Percentiles rank a stretch among this genome's conserved stretches.
phyloP scores from a whole-genome alignment of 1,284 basidiomycete genomes.

The Tremellales sp. region DNA sequence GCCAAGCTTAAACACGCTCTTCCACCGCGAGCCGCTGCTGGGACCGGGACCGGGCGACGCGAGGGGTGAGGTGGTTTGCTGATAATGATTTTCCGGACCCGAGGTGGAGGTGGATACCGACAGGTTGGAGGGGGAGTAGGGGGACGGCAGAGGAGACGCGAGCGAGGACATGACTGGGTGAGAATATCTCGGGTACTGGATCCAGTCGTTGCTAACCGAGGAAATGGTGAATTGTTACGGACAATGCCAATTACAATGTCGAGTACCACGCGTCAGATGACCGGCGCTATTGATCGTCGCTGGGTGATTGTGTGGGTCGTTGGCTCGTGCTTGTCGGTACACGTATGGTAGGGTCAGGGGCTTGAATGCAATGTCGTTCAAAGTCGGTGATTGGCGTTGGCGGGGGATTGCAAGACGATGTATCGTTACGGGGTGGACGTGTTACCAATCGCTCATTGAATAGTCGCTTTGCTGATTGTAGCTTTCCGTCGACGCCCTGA shows the following conservation, averaged over 20 bases:
- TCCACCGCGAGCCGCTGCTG: constrained; percentile 25
- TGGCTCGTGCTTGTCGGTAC: no score
- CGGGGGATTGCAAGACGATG: no score
- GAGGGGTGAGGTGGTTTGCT: constrained; percentile 12
- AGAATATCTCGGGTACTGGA: no score
- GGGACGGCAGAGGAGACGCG: constrained; percentile 8
- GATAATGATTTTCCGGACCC: constrained; percentile 5
- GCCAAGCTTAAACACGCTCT: constrained; percentile 31
- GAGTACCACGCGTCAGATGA: neutral
- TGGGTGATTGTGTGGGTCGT: neutral
- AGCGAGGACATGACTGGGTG: constrained; percentile 3
- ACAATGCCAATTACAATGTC: neutral
- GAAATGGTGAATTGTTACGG: neutral
- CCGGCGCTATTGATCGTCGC: neutral
- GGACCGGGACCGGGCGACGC: constrained; percentile 14
- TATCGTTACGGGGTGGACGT: no score
- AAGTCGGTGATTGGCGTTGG: no score
- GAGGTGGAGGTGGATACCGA: constrained; percentile 20
- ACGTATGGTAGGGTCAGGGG: no score
- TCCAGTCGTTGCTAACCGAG: no score
- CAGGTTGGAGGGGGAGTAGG: constrained; percentile 11
- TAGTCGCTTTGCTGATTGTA: no score
- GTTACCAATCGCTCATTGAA: no score
- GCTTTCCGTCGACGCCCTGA: no score
- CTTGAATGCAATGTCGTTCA: no score